phyloP scores from a whole-genome alignment of 495 filamentous ascomycete genomes.

The Diplogelasinospora grovesii region DNA sequence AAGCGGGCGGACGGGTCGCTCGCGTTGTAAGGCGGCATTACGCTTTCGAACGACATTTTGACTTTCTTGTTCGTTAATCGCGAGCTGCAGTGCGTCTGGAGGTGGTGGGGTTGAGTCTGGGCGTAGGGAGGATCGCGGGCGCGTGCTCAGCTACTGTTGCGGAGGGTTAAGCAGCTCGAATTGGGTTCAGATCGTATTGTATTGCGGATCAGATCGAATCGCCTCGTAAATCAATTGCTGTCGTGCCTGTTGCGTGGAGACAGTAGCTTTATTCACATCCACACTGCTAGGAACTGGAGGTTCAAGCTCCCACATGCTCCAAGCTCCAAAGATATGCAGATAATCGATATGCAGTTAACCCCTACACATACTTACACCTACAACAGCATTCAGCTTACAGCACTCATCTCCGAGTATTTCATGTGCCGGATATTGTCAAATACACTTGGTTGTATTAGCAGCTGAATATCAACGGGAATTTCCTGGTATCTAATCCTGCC shows the following conservation, averaged over 20 bases:
- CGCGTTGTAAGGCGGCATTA: conserved; percentile 60
- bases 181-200: too few species aligned
- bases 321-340: conserved; percentile 2
- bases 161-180: too few species aligned
- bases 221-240: too few species aligned
- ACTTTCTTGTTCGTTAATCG: conserved; percentile 9
- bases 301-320: not conserved
- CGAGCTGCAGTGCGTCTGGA: not conserved
- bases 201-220: too few species aligned
- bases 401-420: too few species aligned
- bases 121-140: not conserved
- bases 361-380: not conserved
- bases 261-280: not conserved
- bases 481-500: too few species aligned
- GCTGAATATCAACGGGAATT: too few species aligned
- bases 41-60: conserved; percentile 73
- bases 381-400: not conserved
- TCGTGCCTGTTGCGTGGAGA: too few species aligned
- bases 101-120: not conserved
- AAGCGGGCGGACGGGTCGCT: conserved; percentile 73
- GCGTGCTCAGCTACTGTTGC: not conserved
- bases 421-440: too few species aligned
- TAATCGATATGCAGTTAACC: conserved; percentile 5
- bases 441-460: too few species aligned
- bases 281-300: not conserved